Evolutionary conservation across 345 rosid species (phyloP), one percentile per base, ranked within the genome.

Genomic region (Arabis hirsuta): DNA sequence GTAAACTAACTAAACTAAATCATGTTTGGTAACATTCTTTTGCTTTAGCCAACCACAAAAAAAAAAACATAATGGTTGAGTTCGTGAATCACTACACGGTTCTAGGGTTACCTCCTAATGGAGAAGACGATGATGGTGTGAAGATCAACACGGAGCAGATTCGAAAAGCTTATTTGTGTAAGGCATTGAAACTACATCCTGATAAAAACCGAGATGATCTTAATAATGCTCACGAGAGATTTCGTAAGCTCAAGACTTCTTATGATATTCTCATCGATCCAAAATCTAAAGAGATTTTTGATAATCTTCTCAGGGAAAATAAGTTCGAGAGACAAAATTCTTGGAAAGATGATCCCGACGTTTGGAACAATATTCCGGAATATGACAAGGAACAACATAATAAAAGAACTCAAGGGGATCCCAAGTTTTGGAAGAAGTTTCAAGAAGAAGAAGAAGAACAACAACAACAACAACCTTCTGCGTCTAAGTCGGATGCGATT

Each of bases 121-220:
- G 92, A 78, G 77, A 91, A 90, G 73, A 14, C 12, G 3, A 32
- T 31, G 22, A 31, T 55, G 94, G 89, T 34, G 83, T 90, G 22
- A 81, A 82, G 79, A 83, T 90, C 39, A 78, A 82, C 0, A 84
- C 83, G 47, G 87, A 88, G 27, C 86, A 90, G 55, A 90, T 90
- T 65, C 75, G 87, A 0, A 88, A 85, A 76, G 96, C 83, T 2
- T 90, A 90, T 73, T 81, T 80, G 55, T 51, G 73, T 13, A 88
- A 86, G 72, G 91, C 91, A 22, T 78, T 88, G 50, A 87, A 81
- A 48, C 74, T 86, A 79, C 94, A 90, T 38, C 96, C 96, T 0
- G 96, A 90, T 64, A 90, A 90, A 82, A 71, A 91, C 32, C 91
- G 67, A 0, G 88, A 90, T 56, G 96, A 90, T 31, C 91, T 89